These are phyloP conservation scores for Xylaria bambusicola DNA, from an alignment of 495 filamentous ascomycete genomes.

Conservation along the genomic window DNA sequence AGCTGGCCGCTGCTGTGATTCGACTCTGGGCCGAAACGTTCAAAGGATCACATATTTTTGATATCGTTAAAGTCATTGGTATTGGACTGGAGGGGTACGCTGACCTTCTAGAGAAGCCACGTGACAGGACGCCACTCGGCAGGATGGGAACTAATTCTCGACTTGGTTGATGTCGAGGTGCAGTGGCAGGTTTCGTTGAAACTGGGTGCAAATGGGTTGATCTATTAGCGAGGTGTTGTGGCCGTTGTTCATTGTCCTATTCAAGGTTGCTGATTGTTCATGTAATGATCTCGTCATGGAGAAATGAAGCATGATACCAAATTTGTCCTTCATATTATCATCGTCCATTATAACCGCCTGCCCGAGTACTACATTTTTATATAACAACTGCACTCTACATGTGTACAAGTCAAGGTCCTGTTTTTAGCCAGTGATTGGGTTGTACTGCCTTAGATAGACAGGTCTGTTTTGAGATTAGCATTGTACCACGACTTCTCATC, in stretches of 20 bases:
- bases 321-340: too few species aligned
- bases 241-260: not conserved
- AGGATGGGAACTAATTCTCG: constrained; percentile 33
- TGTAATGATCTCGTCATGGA: too few species aligned
- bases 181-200: not conserved
- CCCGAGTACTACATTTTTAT: too few species aligned
- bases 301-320: too few species aligned
- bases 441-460: too few species aligned
- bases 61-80: constrained; percentile 66
- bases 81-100: constrained; percentile 64
- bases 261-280: not conserved
- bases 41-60: constrained; percentile 67
- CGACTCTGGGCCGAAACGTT: constrained; percentile 70
- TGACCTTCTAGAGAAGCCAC: constrained; percentile 60
- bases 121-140: constrained; percentile 49
- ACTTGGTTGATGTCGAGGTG: constrained; percentile 31
- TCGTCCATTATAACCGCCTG: too few species aligned
- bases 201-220: not conserved
- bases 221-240: constrained; percentile 18
- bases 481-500: too few species aligned
- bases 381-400: too few species aligned
- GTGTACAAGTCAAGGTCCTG: too few species aligned
- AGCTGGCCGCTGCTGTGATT: constrained; percentile 64
- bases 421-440: too few species aligned
- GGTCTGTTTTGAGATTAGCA: too few species aligned